Evolutionary conservation across 768 basidiomycete species (phyloP).

Genomic region (Leccinellum rugosiceps): DNA sequence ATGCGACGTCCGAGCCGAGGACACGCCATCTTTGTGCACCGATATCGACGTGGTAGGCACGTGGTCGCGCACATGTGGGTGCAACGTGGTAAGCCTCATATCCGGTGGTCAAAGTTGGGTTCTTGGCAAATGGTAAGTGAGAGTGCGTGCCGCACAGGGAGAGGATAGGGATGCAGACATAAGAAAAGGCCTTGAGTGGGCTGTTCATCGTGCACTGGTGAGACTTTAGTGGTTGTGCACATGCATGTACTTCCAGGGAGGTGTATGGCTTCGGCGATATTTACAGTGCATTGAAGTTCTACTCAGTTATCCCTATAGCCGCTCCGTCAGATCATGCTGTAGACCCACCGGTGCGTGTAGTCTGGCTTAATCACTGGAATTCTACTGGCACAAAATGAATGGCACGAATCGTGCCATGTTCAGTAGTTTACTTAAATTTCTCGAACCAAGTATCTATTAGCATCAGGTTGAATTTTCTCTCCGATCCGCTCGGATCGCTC

Average conservation of each 20-base stretch:
- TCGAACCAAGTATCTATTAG: not conserved
- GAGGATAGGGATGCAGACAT: not conserved
- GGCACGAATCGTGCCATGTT: no score
- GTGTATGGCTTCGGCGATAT: not conserved
- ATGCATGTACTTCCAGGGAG: not conserved
- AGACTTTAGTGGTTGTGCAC: not conserved
- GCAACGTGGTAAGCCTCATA: not conserved
- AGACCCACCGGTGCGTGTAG: not conserved
- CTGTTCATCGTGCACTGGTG: not conserved
- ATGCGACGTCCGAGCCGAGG: not conserved
- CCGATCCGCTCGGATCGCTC: not conserved
- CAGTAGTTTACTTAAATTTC: no score
- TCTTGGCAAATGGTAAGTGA: not conserved
- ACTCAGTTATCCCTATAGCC: not conserved
- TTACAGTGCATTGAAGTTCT: not conserved
- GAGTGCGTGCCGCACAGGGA: not conserved
- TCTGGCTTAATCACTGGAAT: not conserved
- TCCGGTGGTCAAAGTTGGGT: conserved; percentile 8
- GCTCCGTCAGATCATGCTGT: not conserved
- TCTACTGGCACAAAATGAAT: no score
- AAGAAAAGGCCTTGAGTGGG: not conserved
- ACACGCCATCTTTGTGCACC: conserved; percentile 15
- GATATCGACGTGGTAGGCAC: not conserved
- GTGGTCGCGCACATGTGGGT: conserved; percentile 14
- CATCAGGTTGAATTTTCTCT: not conserved